phyloP scores from a whole-genome alignment of 1,139 yeast species.

The Candida sp. region DNA sequence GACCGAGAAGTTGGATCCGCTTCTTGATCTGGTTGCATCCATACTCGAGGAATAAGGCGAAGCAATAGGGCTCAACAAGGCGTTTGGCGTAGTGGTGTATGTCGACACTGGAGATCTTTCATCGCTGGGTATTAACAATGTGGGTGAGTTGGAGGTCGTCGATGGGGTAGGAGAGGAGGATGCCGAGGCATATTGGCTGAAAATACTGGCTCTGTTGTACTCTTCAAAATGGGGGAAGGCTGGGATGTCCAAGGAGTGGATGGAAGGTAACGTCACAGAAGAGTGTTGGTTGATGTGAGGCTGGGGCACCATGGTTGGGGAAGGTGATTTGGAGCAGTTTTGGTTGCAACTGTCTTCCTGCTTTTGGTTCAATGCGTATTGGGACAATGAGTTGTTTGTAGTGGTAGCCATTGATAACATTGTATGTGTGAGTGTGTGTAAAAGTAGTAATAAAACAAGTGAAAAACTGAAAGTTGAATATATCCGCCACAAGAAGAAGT shows the following conservation, averaged over 20 bases:
- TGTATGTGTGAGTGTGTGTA: not conserved
- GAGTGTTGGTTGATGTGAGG: constrained; percentile 6
- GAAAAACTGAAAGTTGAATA: too few relatives aligned
- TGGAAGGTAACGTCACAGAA: constrained; percentile 19
- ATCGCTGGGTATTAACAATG: constrained; percentile 10
- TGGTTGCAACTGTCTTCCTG: constrained; percentile 8
- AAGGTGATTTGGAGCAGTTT: constrained; percentile 5
- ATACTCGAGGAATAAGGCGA: constrained; percentile 11
- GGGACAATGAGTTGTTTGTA: constrained; percentile 8
- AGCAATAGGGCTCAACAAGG: constrained; percentile 13
- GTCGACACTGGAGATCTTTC: constrained; percentile 3
- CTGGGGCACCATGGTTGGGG: constrained; percentile 6
- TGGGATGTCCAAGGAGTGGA: constrained; percentile 18
- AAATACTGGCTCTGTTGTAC: not conserved
- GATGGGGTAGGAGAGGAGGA: constrained; percentile 7
- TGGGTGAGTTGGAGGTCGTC: constrained; percentile 10
- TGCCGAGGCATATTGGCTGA: not conserved
- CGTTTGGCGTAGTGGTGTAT: not conserved
- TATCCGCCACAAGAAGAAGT: not conserved
- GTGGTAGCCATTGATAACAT: constrained; percentile 2
- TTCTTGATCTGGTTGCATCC: constrained; percentile 10
- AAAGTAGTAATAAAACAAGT: not conserved
- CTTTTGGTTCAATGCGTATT: constrained; percentile 9
- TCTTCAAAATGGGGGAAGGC: constrained; percentile 15
- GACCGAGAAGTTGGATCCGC: constrained; percentile 11